These are phyloP conservation scores for Exutisphaerella laricina DNA, from an alignment of 2,329 filamentous ascomycete species.

Conservation along the genomic window DNA sequence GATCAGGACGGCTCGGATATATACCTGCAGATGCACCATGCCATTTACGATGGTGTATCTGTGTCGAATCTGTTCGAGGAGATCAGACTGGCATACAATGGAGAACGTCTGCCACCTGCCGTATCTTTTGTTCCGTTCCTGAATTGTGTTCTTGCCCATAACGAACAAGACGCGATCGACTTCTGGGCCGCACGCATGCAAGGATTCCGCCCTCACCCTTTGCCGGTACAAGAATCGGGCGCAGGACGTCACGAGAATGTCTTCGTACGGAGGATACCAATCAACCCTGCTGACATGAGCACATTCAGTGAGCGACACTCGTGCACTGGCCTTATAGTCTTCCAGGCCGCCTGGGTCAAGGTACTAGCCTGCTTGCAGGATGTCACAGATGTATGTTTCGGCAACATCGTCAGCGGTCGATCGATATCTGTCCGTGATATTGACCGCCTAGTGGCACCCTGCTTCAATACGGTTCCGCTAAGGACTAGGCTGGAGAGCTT, in stretches of 20 bases:
- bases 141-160: conserved; percentile 48
- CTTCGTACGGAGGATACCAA: conserved; percentile 4
- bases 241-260: conserved; percentile 2
- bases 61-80: conserved; percentile 66
- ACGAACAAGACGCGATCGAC: conserved; percentile 46
- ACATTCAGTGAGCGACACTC: conserved; percentile 48
- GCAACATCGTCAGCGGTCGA: conserved; percentile 77
- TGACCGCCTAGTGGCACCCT: conserved; percentile 73
- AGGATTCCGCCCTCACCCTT: conserved; percentile 45
- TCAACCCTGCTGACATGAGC: conserved; percentile 39
- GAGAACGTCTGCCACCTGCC: conserved; percentile 43
- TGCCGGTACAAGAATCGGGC: conserved; percentile 25
- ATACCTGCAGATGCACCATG: conserved; percentile 64
- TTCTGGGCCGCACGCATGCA: conserved; percentile 63
- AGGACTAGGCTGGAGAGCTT: conserved; percentile 50
- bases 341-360: conserved; percentile 68
- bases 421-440: conserved; percentile 60
- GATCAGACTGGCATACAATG: conserved; percentile 55
- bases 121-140: conserved; percentile 62
- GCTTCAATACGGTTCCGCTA: conserved; percentile 83
- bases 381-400: conserved; percentile 70
- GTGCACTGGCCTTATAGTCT: conserved; percentile 56
- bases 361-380: conserved; percentile 54
- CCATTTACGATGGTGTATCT: conserved; percentile 78
- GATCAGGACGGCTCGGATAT: conserved; percentile 24